A percentile compares a stretch with the other conserved stretches of the same genome.
Evolutionary conservation across 208 protist genomes (phyloP).

Genomic region (Entamoeba histolytica): DNA sequence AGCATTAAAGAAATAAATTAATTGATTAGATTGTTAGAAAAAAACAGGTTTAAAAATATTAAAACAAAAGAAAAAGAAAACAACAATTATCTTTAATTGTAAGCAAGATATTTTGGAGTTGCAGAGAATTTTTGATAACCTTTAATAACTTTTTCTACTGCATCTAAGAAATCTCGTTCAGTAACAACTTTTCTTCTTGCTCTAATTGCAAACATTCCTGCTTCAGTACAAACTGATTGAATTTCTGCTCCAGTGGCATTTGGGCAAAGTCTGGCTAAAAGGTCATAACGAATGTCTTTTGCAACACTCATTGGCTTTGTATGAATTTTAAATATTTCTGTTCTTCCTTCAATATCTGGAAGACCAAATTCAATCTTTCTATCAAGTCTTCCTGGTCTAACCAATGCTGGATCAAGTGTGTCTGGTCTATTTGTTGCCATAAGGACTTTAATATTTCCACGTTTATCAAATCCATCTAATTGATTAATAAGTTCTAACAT

Average conservation of each 20-base stretch:
- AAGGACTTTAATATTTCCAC: constrained; percentile 94
- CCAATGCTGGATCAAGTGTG: constrained; percentile 93
- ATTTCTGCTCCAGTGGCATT: constrained; percentile 89
- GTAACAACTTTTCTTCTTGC: constrained; percentile 84
- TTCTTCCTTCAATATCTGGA: constrained; percentile 85
- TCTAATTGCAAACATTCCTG: constrained; percentile 98
- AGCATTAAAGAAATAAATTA: too few relatives aligned
- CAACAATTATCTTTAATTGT: too few relatives aligned
- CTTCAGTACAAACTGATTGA: constrained; percentile 92
- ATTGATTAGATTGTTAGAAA: too few relatives aligned
- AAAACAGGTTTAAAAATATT: too few relatives aligned
- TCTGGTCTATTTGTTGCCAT: constrained; percentile 99
- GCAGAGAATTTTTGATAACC: constrained; percentile 96
- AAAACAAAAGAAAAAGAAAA: too few relatives aligned
- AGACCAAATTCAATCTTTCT: constrained; percentile 91
- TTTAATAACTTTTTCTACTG: constrained; percentile 99
- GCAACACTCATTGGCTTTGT: constrained; percentile 81
- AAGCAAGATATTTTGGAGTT: constrained; percentile 75
- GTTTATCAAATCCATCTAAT: constrained; percentile 95
- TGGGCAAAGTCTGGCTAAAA: constrained; percentile 89
- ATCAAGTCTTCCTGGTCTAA: constrained; percentile 94
- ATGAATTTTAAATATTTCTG: constrained; percentile 94
- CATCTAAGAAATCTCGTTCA: constrained; percentile 97
- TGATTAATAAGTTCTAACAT: constrained; percentile 99
- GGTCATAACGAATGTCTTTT: constrained; percentile 86